A percentile compares a stretch with the other conserved stretches of the same genome.
Evolutionary conservation across 768 basidiomycete genomes (phyloP).

Genomic region (Lactarius deliciosus): DNA sequence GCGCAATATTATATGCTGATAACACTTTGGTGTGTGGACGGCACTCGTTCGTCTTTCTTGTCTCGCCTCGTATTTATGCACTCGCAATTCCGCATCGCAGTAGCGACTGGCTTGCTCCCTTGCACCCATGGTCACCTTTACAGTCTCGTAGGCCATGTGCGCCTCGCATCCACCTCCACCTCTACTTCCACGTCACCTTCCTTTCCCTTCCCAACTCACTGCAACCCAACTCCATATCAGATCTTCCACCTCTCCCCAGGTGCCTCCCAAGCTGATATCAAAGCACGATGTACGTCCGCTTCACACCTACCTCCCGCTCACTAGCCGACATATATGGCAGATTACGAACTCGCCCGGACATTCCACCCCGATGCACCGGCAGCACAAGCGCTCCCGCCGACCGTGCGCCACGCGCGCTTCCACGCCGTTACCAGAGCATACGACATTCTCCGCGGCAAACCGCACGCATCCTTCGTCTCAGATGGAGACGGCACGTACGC

Average conservation of each 20-base stretch:
- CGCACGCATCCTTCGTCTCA: slow-evolving; percentile 18
- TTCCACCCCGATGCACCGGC: slow-evolving; percentile 69
- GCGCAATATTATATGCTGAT: too few relatives aligned
- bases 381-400: slow-evolving; percentile 42
- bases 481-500: slow-evolving; percentile 44
- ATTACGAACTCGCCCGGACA: slow-evolving; percentile 69
- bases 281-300: slow-evolving; percentile 59
- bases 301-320: not conserved
- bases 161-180: slow-evolving; percentile 9
- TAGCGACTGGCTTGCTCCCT: not conserved
- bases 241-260: slow-evolving; percentile 64
- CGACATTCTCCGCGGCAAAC: slow-evolving; percentile 49
- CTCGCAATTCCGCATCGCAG: slow-evolving; percentile 1
- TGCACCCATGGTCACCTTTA: not conserved
- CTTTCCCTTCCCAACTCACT: slow-evolving; percentile 53
- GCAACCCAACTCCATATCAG: slow-evolving; percentile 63
- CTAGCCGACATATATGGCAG: slow-evolving; percentile 37
- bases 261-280: slow-evolving; percentile 62
- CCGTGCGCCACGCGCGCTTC: slow-evolving; percentile 57
- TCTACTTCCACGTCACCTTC: slow-evolving; percentile 31
- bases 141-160: not conserved
- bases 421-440: slow-evolving; percentile 66
- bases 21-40: too few relatives aligned
- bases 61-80: not conserved
- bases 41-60: too few relatives aligned